Evolutionary conservation across 106 monocot genomes (phyloP), one percentile per base, ranked within the genome.

Genomic region (Cymbidium sinense): DNA sequence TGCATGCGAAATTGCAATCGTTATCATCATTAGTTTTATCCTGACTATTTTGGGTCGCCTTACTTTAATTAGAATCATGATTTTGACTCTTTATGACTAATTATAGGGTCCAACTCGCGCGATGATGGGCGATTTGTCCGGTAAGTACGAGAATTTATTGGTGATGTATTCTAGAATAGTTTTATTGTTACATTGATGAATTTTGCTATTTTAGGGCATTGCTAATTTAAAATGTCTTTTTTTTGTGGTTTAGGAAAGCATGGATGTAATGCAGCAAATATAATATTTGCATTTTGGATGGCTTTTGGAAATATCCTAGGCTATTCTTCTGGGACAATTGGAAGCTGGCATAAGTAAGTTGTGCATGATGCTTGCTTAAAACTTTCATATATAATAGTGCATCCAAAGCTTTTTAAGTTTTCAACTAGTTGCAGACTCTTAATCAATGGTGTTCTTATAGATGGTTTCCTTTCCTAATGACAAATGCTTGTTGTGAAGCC

Each of bases 81-180:
- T 29, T 33, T 33, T 67, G 15, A 33, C 29, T 31, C 15, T 67
- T 33, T 47, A 15, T 13, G 13, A 31, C 67, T 23, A 13, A 31
- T 25, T 31, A 6, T 70, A 95, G 90, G 88, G 92, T 78, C 95
- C 95, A 36, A 83, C 88, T 58, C 95, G 95, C 65, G 95, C 95
- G 31, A 85, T 95, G 55, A 90, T 95, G 82, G 92, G 89, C 62
- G 95, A 95, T 84, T 82, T 95, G 51, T 86, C 92, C 77, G 91
- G 95, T 92, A 73, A 67, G 67, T 67, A 23, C 31, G 15, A 33
- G 18, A 25, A 11, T 67, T 1, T 33, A 67, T 33, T 31, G 1
- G 7, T 33, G 13, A 0, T 67, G 3, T 33, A 13, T 31, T 31
- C 33, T 67, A 8, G 67, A 33, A 7, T 13, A 10, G 23, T 23